Base-by-base conservation (phyloP, 345 rosid species). In the Cardamine occulta region DNA sequence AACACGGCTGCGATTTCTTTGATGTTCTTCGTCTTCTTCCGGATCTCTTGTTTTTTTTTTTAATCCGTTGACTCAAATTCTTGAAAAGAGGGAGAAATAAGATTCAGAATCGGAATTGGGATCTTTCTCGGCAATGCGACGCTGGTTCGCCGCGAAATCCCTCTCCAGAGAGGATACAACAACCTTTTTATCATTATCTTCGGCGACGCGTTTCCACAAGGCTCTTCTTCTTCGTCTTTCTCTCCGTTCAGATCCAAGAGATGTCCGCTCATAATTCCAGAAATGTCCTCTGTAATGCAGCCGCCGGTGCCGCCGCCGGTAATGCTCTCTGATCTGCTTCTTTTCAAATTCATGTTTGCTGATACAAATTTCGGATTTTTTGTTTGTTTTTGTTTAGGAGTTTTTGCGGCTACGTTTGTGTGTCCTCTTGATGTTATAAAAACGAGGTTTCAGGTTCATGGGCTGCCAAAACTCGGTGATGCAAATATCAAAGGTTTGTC, bases 221-320 rank as follows among this genome's bases (percentile, higher is more conserved):
- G 6, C 67, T 74, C 61, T 58, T 74, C 48, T 65, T 62, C 65
- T 44, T 63, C 48, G 55, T 61, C 64, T 44, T 63, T 49, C 66
- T 75, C 58, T 15, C 47, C 28, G 10, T 44, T 26, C 70, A 63
- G 72, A 29, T 63, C 77, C 73, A 24, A 32, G 79, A 71, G 1
- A 90, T 91, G 97, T 48, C 90, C 51, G 32, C 78, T 79, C 84
- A 80, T 80, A 83, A 64, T 72, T 78, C 91, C 81, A 70, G 24
- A 77, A 84, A 74, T n/a, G 77, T 86, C 66, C 88, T 91, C 79
- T 89, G 93, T 82, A 90, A 93, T 72, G 98, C 95, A 8, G 95
- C 85, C 52, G 90, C 98, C 28, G 98, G 98, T 37, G 98, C 98
- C 18, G 89, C 96, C 12, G 98, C 98, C 7, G 95, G 96, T 90